Evolutionary conservation across 139 green algal species (phyloP), one percentile per base, ranked within the genome.

Genomic region (Deuterostichococcus epilithicus): DNA sequence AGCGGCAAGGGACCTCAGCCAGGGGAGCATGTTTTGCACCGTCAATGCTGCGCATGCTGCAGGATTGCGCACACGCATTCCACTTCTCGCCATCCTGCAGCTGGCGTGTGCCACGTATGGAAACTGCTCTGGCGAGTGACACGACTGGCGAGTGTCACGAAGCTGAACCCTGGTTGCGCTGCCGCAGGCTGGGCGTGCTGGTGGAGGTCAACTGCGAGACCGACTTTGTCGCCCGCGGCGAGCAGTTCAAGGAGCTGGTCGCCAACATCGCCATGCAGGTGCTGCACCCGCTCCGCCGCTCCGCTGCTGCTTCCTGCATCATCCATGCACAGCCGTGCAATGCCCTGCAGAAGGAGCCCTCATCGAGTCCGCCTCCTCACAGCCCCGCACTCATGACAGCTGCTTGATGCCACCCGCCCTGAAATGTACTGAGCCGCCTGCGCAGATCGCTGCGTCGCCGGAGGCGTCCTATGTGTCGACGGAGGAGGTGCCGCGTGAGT

Each of bases 141-240:
- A 8, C 13, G 42, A 52, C 42, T 52, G 42, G 8, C 13, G 10
- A 52, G 42, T 52, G 13, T 13, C n/a, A n/a, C n/a, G n/a, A n/a
- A 13, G 42, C 42, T 52, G 10, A 52, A 23, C 42, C 13, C 10
- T 63, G 52, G 26, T 13, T 63, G 10, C 20, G 18, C 8, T 63
- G 8, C 52, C 87, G 77, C 68, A 88, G 90, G 63, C 82, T 97
- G 72, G 94, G 94, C 63, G 92, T 98, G 66, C 78, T 98, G 72
- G 78, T 97, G 66, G 94, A 98, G 88, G 83, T 97, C n/a, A 97
- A 98, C 87, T 97, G 91, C 81, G 94, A 97, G 88, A 97, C 94
- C 3, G 94, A 98, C 86, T 97, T 97, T 85, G 94, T 97, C 68
- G 94, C 94, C 0, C 84, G 90, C 3, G 86, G 81, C n/a, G 94